These are phyloP conservation scores for Corylus americana DNA, from an alignment of 306 rosid species.

Conservation along the genomic window DNA sequence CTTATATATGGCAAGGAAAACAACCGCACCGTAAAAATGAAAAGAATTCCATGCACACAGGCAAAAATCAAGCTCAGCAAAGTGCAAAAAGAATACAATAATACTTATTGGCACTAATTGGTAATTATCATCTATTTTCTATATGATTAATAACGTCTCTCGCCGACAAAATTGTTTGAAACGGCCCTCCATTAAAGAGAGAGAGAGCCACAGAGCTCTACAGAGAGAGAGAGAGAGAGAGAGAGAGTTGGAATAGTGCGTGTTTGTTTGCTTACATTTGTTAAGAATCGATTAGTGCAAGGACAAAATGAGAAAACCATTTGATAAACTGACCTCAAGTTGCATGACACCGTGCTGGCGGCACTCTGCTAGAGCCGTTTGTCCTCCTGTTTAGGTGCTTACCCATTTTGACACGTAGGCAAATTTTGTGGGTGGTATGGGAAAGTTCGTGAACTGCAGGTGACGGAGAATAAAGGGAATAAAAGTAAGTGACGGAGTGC, in stretches of 20 bases:
- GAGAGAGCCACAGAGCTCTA: not conserved
- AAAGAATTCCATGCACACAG: conserved; percentile 48
- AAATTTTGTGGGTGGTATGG: conserved; percentile 6
- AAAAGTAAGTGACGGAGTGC: conserved; percentile 54
- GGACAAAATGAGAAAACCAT: not conserved
- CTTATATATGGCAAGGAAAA: conserved; percentile 34
- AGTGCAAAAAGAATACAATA: conserved; percentile 19
- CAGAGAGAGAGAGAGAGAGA: not conserved
- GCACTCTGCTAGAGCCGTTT: too few relatives aligned
- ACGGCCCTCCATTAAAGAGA: conserved; percentile 55
- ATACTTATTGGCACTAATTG: conserved; percentile 49
- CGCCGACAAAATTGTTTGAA: conserved; percentile 82
- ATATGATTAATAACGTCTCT: conserved; percentile 77
- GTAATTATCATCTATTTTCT: conserved; percentile 33
- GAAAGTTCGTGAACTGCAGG: conserved; percentile 25
- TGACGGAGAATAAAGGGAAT: conserved; percentile 31
- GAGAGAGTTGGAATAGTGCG: conserved; percentile 18
- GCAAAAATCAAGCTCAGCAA: not conserved
- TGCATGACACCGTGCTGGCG: not conserved
- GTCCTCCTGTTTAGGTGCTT: not conserved
- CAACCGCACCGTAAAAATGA: conserved; percentile 35
- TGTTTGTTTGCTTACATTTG: conserved; percentile 29
- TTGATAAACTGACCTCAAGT: not conserved
- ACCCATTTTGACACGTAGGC: not conserved
- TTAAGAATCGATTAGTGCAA: conserved; percentile 13